Evolutionary conservation across 495 filamentous ascomycete genomes (phyloP), one percentile per base, ranked within the genome.

Genomic region (Tricharina praecox): DNA sequence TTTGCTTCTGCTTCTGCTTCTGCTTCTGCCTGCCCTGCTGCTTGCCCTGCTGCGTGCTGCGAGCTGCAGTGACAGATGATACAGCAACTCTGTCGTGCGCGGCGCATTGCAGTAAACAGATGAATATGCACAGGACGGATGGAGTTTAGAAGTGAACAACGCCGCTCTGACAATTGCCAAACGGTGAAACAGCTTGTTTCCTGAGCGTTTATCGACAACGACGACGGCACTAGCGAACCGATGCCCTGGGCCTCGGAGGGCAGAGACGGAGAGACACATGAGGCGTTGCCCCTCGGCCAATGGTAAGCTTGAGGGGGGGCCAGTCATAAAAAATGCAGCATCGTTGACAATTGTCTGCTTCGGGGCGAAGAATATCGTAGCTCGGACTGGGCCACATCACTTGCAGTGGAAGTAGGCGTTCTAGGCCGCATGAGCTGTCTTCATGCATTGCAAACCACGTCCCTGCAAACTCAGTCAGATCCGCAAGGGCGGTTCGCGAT

Each of bases 331-430:
- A 26, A 43, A 26, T 8, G 13, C 20, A 3, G 23, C 4, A 5
- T 43, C 26, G 26, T 43, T 43, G 40, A 43, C 26, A 43, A 23
- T 26, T 4, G 21, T 24, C 40, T 43, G 7, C 11, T 13, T 26
- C 18, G n/a, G 10, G 18, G 21, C 21, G 37, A 19, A 10, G 3
- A 24, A 43, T 25, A 43, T 26, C 24, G 23, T 43, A 43, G 40
- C 40, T 43, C 40, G 18, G 26, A 16, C 21, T n/a, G 26, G 40
- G 40, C 40, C 40, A 43, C 40, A 43, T 43, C 40, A 43, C 40
- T 43, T 43, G 40, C 40, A 43, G n/a, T n/a, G n/a, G 40, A 43
- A 43, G 40, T 43, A 43, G 40, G 40, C 40, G 40, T 43, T 43
- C 40, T 43, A 43, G 40, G 40, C 40, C 40, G 40, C 40, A 43